A percentile compares a stretch with the other conserved stretches of the same genome.
Evolutionary conservation across 1,139 yeast genomes (phyloP).

Genomic region (Suhomyces chickasaworum): DNA sequence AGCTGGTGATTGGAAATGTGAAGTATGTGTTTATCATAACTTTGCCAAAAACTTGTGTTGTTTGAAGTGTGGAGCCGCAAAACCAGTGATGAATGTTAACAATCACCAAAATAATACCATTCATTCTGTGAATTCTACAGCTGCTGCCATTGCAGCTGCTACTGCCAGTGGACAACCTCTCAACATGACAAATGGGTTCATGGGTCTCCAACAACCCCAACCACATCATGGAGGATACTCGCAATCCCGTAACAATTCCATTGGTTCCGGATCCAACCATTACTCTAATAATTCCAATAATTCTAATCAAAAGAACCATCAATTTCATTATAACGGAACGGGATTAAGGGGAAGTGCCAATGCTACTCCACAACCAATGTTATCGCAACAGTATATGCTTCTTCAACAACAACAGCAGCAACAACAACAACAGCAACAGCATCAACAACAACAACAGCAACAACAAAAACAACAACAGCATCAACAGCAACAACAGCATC

Average conservation of each 20-base stretch:
- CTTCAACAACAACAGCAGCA: constrained; percentile 24
- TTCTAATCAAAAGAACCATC: constrained; percentile 12
- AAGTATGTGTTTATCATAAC: constrained; percentile 83
- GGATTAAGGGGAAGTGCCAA: constrained; percentile 21
- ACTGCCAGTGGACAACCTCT: constrained; percentile 55
- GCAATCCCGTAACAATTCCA: constrained; percentile 17
- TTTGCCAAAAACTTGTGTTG: constrained; percentile 90
- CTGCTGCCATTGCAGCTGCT: constrained; percentile 56
- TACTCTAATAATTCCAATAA: constrained; percentile 12
- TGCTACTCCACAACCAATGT: constrained; percentile 25
- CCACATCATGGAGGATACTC: constrained; percentile 24
- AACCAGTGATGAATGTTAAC: constrained; percentile 49
- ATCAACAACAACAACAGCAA: constrained; percentile 15
- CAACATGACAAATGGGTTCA: constrained; percentile 33
- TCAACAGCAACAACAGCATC: constrained; percentile 19
- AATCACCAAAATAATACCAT: constrained; percentile 23
- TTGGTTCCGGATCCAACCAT: constrained; percentile 16
- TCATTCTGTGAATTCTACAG: constrained; percentile 48
- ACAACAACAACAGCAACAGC: constrained; percentile 12
- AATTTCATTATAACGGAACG: constrained; percentile 16
- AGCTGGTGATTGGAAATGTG: constrained; percentile 98
- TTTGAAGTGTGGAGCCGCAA: constrained; percentile 82
- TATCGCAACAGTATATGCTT: constrained; percentile 25
- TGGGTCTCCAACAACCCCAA: constrained; percentile 35
- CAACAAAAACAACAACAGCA: constrained; percentile 16